phyloP scores from a whole-genome alignment of 192 early-diverging fungal genomes.

The Powellomyces hirtus region DNA sequence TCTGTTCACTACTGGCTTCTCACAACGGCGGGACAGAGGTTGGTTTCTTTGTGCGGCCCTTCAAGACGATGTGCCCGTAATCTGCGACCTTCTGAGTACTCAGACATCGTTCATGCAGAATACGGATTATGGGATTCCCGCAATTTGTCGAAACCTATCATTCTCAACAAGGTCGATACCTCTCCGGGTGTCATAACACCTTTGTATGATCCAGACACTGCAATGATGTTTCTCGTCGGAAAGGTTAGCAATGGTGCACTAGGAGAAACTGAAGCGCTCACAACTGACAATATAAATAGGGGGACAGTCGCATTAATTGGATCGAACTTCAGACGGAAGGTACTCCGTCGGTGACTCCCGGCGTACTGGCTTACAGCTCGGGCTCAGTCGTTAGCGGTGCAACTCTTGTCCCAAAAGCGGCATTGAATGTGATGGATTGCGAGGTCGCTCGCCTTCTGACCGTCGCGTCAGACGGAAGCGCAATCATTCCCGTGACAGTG shows the following conservation, averaged over 20 bases:
- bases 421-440: constrained; percentile 59
- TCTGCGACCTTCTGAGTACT: no score
- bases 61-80: no score
- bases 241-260: no score
- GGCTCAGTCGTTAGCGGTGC: constrained; percentile 53
- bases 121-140: constrained; percentile 76
- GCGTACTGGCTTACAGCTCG: constrained; percentile 45
- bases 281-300: no score
- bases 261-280: no score
- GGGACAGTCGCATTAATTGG: constrained; percentile 70
- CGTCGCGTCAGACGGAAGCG: constrained; percentile 52
- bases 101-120: constrained; percentile 67
- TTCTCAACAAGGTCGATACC: constrained; percentile 59
- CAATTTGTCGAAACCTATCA: constrained; percentile 57
- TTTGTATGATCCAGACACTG: constrained; percentile 79
- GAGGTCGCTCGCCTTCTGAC: constrained; percentile 55
- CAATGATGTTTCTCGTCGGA: constrained; percentile 69
- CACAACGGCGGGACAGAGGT: constrained; percentile 31
- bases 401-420: constrained; percentile 65
- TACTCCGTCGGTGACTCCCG: constrained; percentile 32
- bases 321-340: constrained; percentile 50
- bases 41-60: background rate
- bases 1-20: constrained; percentile 73
- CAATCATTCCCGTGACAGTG: constrained; percentile 68
- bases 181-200: constrained; percentile 71